Conservation (phyloP, 1,139 yeast species). For the Casaregolazyma suthepensis region DNA sequence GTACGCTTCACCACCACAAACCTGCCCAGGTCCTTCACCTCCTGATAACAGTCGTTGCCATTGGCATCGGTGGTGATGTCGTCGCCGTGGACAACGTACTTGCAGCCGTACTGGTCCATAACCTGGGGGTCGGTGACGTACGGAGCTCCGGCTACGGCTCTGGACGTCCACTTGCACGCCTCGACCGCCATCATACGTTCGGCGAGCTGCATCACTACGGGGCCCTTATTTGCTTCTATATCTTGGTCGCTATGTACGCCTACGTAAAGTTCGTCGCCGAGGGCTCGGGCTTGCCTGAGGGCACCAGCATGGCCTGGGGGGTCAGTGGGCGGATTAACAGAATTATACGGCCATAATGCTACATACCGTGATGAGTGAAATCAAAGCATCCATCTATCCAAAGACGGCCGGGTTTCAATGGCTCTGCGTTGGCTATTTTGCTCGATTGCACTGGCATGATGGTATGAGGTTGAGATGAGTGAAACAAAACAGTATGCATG, state of each 20-base stretch:
- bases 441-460: not conserved
- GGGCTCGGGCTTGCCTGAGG: slow-evolving; percentile 81
- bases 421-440: not conserved
- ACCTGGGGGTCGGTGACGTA: slow-evolving; percentile 87
- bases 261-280: slow-evolving; percentile 66
- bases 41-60: slow-evolving; percentile 87
- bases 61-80: slow-evolving; percentile 94
- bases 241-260: slow-evolving; percentile 94
- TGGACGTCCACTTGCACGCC: slow-evolving; percentile 86
- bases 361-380: slow-evolving; percentile 87
- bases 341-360: not conserved
- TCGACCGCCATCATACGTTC: slow-evolving; percentile 80
- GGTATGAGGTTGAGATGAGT: not conserved
- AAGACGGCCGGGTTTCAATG: slow-evolving; percentile 29
- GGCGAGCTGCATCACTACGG: slow-evolving; percentile 78
- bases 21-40: slow-evolving; percentile 77
- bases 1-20: slow-evolving; percentile 88
- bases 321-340: no score
- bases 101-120: slow-evolving; percentile 68
- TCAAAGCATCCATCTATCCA: slow-evolving; percentile 99
- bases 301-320: slow-evolving; percentile 86
- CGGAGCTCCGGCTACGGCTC: slow-evolving; percentile 73
- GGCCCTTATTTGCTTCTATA: slow-evolving; percentile 76
- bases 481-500: not conserved
- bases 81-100: slow-evolving; percentile 94